Evolutionary conservation across 208 protist species (phyloP), one percentile per base, ranked within the genome.

Genomic region (Leishmania amazonensis): DNA sequence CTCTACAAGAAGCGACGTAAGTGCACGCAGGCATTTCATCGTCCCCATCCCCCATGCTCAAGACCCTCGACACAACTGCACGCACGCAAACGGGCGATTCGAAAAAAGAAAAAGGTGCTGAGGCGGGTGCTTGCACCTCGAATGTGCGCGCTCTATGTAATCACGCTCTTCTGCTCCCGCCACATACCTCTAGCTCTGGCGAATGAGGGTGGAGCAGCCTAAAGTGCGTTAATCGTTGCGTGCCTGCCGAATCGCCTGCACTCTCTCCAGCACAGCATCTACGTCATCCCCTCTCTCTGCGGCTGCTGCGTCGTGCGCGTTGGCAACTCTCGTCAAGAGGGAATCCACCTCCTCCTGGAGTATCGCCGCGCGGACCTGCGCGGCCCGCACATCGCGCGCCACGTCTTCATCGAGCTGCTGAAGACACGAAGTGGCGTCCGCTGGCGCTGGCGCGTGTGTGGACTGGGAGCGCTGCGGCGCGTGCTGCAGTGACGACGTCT

Each of bases 341-440:
- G 77, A 35, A 40, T 76, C 72, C 42, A 76, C 83, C 77, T 87
- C 77, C 45, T 85, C 81, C 53, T 79, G 75, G 47, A 84, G 79
- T 8, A 82, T 60, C 28, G 35, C 42, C 19, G 70, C 70, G 11
- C 80, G 73, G n/a, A 47, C 58, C 79, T 81, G 79, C 54, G 88
- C 88, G 1, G 86, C 81, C 8, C 53, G 65, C 49, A 91, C 84
- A 31, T 86, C 79, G 28, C 86, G 86, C 11, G 47, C 47, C n/a
- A 89, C 51, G 21, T 91, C 86, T 15, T 85, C 86, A 54, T 85
- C 75, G 3, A 91, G 75, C 45, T 81, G 51, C 38, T 75, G 71
- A 31, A 91, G 82, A 71, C 67, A 64, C 21, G 38, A 71, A 15
- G 84, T 49, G 15, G 86, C 77, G 65, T 89, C 86, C 15, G 72